These are phyloP conservation scores for Fraxinus cuspidata DNA, from an alignment of 257 asterid species.

Conservation along the genomic window DNA sequence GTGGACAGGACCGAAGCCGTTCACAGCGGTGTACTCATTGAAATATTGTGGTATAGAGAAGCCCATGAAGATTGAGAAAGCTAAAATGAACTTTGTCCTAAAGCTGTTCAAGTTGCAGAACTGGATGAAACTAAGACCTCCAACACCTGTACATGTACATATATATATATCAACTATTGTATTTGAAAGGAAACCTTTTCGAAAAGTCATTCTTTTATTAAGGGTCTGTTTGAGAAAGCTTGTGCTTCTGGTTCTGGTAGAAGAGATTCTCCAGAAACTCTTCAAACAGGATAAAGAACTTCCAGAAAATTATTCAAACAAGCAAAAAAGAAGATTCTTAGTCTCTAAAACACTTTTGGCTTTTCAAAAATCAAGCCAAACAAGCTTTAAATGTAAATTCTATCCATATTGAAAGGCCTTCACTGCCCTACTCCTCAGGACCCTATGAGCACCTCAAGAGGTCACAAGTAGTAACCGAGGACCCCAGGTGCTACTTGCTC, in stretches of 20 bases:
- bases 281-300: no score
- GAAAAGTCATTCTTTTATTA: background rate
- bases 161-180: background rate
- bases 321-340: no score
- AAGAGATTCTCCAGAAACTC: no score
- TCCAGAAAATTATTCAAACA: no score
- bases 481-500: background rate
- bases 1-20: conserved; percentile 74
- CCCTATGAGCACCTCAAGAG: no score
- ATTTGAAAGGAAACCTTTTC: background rate
- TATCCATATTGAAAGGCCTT: background rate
- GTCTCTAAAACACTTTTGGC: no score
- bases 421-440: background rate
- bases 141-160: conserved; percentile 56
- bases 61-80: conserved; percentile 92
- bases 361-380: no score
- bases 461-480: background rate
- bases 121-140: conserved; percentile 79
- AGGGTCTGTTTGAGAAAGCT: no score
- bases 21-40: conserved; percentile 59
- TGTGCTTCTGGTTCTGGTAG: no score
- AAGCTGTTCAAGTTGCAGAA: conserved; percentile 91
- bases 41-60: conserved; percentile 88
- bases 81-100: conserved; percentile 79
- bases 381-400: background rate